phyloP scores from a whole-genome alignment of 176 grass and related monocot species.

The Eleusine coracana region DNA sequence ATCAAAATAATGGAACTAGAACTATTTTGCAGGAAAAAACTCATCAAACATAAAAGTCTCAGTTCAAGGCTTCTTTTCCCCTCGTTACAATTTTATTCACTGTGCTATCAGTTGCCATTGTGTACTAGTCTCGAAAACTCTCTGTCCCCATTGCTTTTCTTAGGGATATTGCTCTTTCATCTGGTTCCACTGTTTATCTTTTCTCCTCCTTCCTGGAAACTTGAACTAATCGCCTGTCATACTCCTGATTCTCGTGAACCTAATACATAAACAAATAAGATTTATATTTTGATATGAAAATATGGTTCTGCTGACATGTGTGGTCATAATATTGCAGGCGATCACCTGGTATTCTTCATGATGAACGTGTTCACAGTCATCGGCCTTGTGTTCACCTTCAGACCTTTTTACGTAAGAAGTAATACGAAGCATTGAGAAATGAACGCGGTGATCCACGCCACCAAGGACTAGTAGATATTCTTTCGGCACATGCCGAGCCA shows the following conservation, averaged over 20 bases:
- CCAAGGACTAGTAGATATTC: not conserved
- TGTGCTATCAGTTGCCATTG: not conserved
- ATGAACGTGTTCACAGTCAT: slow-evolving; percentile 47
- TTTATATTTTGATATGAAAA: not conserved
- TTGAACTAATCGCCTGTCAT: not conserved
- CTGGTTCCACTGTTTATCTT: not conserved
- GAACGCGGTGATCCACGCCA: not conserved
- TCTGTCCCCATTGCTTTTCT: not conserved
- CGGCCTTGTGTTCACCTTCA: slow-evolving; percentile 50
- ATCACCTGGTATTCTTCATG: slow-evolving; percentile 64
- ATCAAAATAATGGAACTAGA: too few relatives aligned
- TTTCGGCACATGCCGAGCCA: not conserved
- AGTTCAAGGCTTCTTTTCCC: not conserved
- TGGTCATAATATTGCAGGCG: slow-evolving; percentile 45
- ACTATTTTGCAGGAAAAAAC: too few relatives aligned
- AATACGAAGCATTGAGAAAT: slow-evolving; percentile 23
- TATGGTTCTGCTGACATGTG: slow-evolving; percentile 2
- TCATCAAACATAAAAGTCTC: too few relatives aligned
- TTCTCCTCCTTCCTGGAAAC: not conserved
- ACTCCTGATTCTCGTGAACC: not conserved
- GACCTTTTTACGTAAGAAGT: slow-evolving; percentile 40
- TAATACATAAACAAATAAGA: not conserved
- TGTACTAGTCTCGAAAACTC: not conserved
- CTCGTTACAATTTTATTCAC: not conserved
- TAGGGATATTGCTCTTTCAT: not conserved